Percentiles rank a stretch among this genome's conserved stretches.
Conservation (phyloP, 768 basidiomycete species). For the Hygrophorus pudorinus region DNA sequence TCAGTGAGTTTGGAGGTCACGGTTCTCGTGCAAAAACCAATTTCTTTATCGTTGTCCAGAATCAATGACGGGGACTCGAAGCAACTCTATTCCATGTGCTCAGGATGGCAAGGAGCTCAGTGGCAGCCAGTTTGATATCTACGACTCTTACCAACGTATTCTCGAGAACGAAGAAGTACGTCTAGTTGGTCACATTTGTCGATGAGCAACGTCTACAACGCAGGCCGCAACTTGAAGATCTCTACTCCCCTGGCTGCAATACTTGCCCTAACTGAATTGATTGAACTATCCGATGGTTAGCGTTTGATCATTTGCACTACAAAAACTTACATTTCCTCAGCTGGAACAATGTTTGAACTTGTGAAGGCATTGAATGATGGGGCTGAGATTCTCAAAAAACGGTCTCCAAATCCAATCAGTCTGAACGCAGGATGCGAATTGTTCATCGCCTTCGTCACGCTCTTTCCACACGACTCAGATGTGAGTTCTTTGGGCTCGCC, state of each 20-base stretch:
- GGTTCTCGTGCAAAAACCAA: too few species aligned
- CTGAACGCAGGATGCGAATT: constrained; percentile 85
- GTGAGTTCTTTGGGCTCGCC: constrained; percentile 34
- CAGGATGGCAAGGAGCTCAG: constrained; percentile 9
- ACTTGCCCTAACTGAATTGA: constrained; percentile 70
- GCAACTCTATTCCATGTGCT: too few species aligned
- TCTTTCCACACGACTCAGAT: constrained; percentile 72
- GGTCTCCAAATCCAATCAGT: constrained; percentile 71
- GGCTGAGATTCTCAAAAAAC: constrained; percentile 49
- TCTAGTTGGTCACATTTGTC: neutral
- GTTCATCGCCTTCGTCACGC: constrained; percentile 82
- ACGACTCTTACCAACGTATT: constrained; percentile 46
- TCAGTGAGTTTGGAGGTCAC: too few species aligned
- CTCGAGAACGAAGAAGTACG: constrained; percentile 57
- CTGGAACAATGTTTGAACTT: constrained; percentile 90
- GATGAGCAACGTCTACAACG: neutral
- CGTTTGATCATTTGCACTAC: constrained; percentile 2
- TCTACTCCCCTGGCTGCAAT: constrained; percentile 85
- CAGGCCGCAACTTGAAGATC: constrained; percentile 33
- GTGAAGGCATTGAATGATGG: constrained; percentile 74
- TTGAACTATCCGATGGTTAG: constrained; percentile 70
- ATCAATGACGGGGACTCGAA: too few species aligned
- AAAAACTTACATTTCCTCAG: constrained; percentile 25
- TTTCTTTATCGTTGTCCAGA: too few species aligned
- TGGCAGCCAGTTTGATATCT: constrained; percentile 25